Base-by-base conservation (phyloP, 2,329 filamentous ascomycete species). In the Drechslerella stenobrocha region DNA sequence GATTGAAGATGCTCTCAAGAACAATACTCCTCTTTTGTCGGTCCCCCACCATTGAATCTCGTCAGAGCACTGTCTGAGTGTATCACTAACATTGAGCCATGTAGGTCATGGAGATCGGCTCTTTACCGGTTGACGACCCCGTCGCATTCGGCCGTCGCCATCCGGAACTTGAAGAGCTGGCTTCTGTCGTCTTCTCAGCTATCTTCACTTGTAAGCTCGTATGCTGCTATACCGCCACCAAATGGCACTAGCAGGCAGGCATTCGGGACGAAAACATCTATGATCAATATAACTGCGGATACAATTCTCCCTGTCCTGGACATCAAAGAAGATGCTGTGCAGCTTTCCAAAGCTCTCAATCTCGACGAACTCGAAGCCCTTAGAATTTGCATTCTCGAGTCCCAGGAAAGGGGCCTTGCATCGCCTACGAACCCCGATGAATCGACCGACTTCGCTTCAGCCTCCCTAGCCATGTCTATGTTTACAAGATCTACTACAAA, bases 311-410 rank as follows among this genome's bases (percentile, higher is more conserved):
- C 74, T 80, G 96, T 71, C 84, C 87, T 35, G 80, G 87, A 74
- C 84, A 97, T 75, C 96, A 95, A 78, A 83, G 84, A 46, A 91
- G 56, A 97, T 78, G 83, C 90, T 30, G 76, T 87, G 71, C 97
- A 91, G 90, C 79, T 98, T 70, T 91, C 89, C 76, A 84, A 87
- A 73, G 84, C 87, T 74, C 84, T 86, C 51, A 81, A 83, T 44
- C 84, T 96, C 71, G 90, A 93, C 76, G 86, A 96, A 75, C 80
- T 93, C 42, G 84, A 87, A 9, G 90, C 92, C 23, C 80, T 98
- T 73, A 84, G 93, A 65, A 81, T 95, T 42, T 86, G 86, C 1
- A 79, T 95, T 4, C 78, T 93, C 45, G 93, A 97, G 80, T 88
- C 87, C 80, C 92, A 97, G 77, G 83, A 83, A 70, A 84, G 90